Percentiles rank a stretch among this genome's conserved stretches.
These are phyloP conservation scores for Primulina tabacum DNA, from an alignment of 257 asterid species.

Conservation along the genomic window DNA sequence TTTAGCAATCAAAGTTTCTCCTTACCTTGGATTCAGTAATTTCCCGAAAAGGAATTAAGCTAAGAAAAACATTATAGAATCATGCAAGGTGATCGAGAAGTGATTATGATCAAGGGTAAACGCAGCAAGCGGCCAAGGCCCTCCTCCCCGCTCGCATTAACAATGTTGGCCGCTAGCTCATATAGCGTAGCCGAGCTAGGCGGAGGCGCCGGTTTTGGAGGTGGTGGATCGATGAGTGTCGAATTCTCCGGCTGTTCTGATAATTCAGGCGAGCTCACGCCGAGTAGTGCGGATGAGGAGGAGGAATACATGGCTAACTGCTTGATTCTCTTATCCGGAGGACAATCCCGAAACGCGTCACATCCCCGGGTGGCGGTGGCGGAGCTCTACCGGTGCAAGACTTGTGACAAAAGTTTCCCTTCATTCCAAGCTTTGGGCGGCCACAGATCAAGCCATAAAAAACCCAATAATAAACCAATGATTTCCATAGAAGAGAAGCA, in stretches of 20 bases:
- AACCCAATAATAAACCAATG: slow-evolving; percentile 33
- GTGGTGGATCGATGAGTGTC: slow-evolving; percentile 10
- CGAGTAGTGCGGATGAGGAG: slow-evolving; percentile 32
- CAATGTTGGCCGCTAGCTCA: slow-evolving; percentile 47
- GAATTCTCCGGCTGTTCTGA: slow-evolving; percentile 12
- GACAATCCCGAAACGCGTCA: slow-evolving; percentile 23
- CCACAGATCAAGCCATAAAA: slow-evolving; percentile 87
- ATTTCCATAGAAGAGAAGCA: slow-evolving; percentile 25
- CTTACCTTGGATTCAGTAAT: no score
- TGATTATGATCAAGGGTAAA: slow-evolving; percentile 48
- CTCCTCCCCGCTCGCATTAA: slow-evolving; percentile 45
- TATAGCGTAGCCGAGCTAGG: slow-evolving; percentile 29
- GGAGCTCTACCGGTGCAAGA: slow-evolving; percentile 71
- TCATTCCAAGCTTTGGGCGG: slow-evolving; percentile 97
- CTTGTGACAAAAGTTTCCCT: slow-evolving; percentile 62
- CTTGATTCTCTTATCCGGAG: slow-evolving; percentile 74
- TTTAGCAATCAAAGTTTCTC: neutral
- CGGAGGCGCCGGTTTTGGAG: slow-evolving; percentile 9
- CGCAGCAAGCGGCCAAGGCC: slow-evolving; percentile 67
- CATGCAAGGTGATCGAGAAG: slow-evolving; percentile 48
- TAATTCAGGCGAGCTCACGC: slow-evolving; percentile 30
- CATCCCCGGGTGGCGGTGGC: slow-evolving; percentile 21
- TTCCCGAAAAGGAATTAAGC: no score
- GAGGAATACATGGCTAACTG: slow-evolving; percentile 87
- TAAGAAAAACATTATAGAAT: neutral